Evolutionary conservation across 2,329 filamentous ascomycete species (phyloP).

Genomic region (Cadophora luteo-olivacea): DNA sequence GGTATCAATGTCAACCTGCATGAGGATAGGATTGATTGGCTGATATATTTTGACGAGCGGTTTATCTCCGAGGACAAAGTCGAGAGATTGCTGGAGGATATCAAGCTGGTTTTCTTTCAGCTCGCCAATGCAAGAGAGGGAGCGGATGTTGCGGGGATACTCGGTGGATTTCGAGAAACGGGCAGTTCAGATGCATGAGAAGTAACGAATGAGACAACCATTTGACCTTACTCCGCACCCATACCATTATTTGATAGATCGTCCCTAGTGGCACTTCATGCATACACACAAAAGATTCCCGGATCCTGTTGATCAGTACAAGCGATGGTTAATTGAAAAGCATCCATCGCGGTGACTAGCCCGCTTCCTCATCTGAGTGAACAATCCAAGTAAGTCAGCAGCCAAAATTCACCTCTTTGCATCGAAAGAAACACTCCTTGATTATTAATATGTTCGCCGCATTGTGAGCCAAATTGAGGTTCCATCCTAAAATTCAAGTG

Average conservation of each 20-base stretch:
- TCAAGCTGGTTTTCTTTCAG: neutral
- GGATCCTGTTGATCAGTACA: no score
- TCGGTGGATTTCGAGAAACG: neutral
- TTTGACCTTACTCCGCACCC: no score
- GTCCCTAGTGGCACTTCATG: neutral
- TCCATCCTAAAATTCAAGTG: no score
- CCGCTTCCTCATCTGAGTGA: no score
- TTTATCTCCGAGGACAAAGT: neutral
- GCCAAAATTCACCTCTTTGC: no score
- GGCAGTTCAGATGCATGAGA: no score
- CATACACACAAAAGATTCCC: neutral
- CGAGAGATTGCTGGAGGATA: neutral
- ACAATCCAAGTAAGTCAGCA: neutral
- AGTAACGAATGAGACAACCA: neutral
- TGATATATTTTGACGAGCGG: constrained; percentile 11
- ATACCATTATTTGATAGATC: no score
- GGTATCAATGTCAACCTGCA: constrained; percentile 14
- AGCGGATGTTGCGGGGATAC: neutral
- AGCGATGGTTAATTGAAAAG: neutral
- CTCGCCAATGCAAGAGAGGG: neutral
- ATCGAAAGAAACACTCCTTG: neutral
- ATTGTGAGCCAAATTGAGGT: no score
- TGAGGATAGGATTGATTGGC: constrained; percentile 3
- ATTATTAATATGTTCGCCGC: neutral
- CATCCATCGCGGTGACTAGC: no score